Evolutionary conservation across 2,329 filamentous ascomycete genomes (phyloP), one percentile per base, ranked within the genome.

Genomic region (Xylariomycetidae sp.): DNA sequence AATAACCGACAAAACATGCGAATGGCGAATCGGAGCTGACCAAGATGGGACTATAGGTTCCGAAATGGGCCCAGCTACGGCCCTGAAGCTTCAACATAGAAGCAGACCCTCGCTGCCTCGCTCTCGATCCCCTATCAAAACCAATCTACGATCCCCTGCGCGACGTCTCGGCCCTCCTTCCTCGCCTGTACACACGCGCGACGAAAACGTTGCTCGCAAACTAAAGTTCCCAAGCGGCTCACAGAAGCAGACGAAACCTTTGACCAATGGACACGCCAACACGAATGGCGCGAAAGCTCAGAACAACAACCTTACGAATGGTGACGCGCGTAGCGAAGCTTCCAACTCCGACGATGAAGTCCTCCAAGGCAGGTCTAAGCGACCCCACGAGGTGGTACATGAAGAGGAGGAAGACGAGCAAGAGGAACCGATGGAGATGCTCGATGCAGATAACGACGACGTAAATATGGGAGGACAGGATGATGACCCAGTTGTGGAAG

Each of bases 61-160:
- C 16, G 73, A 72, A 8, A 66, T 70, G n/a, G 72, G 71, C 3
- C 72, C 73, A 9, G 64, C 63, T 20, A 72, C 73, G 3, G 55
- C 73, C 19, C 64, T 76, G 32, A 72, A 67, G 44, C 67, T 56
- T 48, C 77, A 56, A 62, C 68, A 48, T 62, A 63, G 37, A 56
- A 62, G 54, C 59, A 70, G 67, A 29, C 57, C 63, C 13, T 62
- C 74, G 46, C 44, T 70, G 8, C 67, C 70, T 25, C 66, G 64
- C 32, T 63, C 63, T 28, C 59, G 65, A 37, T 85, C 81, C 3
- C 82, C 82, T 1, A 67, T 74, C 34, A 85, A 83, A 57, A 81
- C 80, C 4, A 62, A 70, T 20, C 66, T 78, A 16, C 62, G 67
- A 10, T 77, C 73, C 3, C 82, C 82, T 1, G 78, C 82, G 16